These are phyloP conservation scores for Plectosphaerella cucumerina DNA, from an alignment of 2,329 filamentous ascomycete genomes.

Conservation along the genomic window DNA sequence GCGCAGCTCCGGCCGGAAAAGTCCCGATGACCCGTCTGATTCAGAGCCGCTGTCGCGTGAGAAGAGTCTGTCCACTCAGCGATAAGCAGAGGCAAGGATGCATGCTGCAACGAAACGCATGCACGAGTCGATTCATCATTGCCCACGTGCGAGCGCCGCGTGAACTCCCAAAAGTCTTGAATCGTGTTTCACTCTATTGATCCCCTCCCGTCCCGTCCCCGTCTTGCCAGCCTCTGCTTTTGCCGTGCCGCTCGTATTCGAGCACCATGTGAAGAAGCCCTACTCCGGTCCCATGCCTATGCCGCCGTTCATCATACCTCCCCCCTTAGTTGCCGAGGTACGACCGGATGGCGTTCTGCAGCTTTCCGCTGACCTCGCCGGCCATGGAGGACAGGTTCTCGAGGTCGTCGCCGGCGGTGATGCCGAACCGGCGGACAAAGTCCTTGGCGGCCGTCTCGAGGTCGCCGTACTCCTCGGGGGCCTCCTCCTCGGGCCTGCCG, in stretches of 20 bases:
- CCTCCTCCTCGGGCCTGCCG: slow-evolving; percentile 82
- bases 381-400: slow-evolving; percentile 82
- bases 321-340: slow-evolving; percentile 53
- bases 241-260: not conserved
- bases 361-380: slow-evolving; percentile 77
- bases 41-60: no score
- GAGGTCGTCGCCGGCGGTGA: slow-evolving; percentile 92
- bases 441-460: slow-evolving; percentile 93
- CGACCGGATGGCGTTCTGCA: slow-evolving; percentile 71
- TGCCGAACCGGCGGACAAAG: slow-evolving; percentile 90
- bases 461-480: slow-evolving; percentile 78
- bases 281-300: not conserved
- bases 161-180: no score
- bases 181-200: no score
- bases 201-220: not conserved
- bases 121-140: no score
- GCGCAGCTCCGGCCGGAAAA: no score
- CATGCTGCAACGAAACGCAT: no score
- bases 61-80: no score
- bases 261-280: not conserved
- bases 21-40: no score
- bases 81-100: no score
- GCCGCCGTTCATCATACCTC: slow-evolving; percentile 11
- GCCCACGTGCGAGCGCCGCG: no score
- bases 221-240: not conserved